Conservation (phyloP, 208 protist genomes). For the Leishmania aethiopica region DNA sequence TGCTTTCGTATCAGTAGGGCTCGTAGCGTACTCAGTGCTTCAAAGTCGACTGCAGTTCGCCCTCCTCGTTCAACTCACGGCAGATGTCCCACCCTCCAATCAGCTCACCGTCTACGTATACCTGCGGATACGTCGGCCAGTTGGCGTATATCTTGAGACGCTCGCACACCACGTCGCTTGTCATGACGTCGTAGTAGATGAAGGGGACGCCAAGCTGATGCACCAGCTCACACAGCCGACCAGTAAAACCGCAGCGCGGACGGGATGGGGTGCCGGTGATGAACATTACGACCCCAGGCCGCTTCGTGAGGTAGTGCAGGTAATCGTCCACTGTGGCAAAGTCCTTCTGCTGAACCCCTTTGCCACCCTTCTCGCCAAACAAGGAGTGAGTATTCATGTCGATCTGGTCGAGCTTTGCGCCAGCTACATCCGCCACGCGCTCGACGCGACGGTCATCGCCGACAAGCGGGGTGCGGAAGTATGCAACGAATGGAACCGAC, state of each 20-base stretch:
- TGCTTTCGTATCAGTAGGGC: background rate
- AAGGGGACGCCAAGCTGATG: conserved; percentile 62
- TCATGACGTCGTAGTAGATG: conserved; percentile 92
- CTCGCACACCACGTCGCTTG: conserved; percentile 88
- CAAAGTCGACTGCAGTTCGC: conserved; percentile 75
- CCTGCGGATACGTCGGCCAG: conserved; percentile 95
- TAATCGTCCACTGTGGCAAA: conserved; percentile 80
- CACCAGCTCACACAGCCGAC: conserved; percentile 81
- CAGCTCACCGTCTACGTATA: conserved; percentile 94
- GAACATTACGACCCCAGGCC: conserved; percentile 86
- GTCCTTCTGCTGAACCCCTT: conserved; percentile 40
- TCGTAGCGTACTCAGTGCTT: conserved; percentile 32
- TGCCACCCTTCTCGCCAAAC: conserved; percentile 66
- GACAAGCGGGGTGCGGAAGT: conserved; percentile 64
- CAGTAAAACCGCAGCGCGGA: conserved; percentile 92
- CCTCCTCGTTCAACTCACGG: conserved; percentile 76
- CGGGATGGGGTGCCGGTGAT: conserved; percentile 91
- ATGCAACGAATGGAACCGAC: conserved; percentile 89
- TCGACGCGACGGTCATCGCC: conserved; percentile 37
- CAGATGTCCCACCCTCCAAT: conserved; percentile 94
- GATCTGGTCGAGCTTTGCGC: conserved; percentile 79
- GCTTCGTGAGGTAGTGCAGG: conserved; percentile 81
- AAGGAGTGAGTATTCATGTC: conserved; percentile 79
- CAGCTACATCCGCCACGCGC: conserved; percentile 79
- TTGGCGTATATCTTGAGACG: conserved; percentile 90